Evolutionary conservation across 2,329 filamentous ascomycete genomes (phyloP), one percentile per base, ranked within the genome.

Genomic region (Colletotrichum eremochloae): DNA sequence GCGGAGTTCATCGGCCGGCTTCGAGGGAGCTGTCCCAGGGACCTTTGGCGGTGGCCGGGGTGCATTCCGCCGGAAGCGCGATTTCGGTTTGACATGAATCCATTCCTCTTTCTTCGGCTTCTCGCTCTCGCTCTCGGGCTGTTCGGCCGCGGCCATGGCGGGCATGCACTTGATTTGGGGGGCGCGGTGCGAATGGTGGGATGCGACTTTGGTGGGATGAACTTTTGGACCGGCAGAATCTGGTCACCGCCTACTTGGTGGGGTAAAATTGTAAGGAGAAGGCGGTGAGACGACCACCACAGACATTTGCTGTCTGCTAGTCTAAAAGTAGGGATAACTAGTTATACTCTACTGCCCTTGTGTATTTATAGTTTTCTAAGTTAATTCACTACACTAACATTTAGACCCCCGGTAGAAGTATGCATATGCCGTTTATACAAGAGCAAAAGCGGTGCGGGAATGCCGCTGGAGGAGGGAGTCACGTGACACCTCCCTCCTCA

Each of bases 71-170:
- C 73, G 68, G 15, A 61, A 71, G 0, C 72, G 72, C 9, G 75
- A 72, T 56, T 76, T 77, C 29, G 74, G 67, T 18, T 66, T 71
- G 53, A 77, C 74, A 3, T 73, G 63, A 3, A 66, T 75, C 76
- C 76, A 77, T 58, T 73, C 75, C n/a, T 74, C 73, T 14, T 75
- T 14, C 38, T 75, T 52, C 36, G 55, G 31, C n/a, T 29, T 11
- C 20, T 64, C 62, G 9, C 11, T 61, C 9, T 65, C 53, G 46
- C 11, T 61, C 9, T 65, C 53, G 46, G 44, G n/a, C 29, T 52
- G 62, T 29, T 48, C 50, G 36, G 67, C 42, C 24, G 71, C 31
- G 50, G 71, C 24, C 71, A 73, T 73, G 55, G n/a, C 57, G 55
- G 48, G 60, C 53, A 33, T 50, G 57, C 18, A 24, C 46, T 31